These are phyloP conservation scores for Saccharomycopsis amapae DNA, from an alignment of 805 yeast genomes.

Conservation along the genomic window DNA sequence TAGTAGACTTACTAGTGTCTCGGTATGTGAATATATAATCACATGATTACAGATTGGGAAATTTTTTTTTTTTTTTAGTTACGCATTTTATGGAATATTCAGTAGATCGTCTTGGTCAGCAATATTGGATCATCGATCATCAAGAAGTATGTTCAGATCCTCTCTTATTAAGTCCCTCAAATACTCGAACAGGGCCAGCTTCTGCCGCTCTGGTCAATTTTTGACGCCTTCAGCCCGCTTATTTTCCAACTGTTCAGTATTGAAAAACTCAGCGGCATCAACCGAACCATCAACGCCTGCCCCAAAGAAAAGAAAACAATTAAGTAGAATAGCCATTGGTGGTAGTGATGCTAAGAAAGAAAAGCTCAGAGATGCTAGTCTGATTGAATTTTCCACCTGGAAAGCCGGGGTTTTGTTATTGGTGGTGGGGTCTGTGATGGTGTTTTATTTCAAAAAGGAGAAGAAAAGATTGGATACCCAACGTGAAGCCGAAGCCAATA, in stretches of 20 bases:
- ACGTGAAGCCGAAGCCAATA: constrained; percentile 74
- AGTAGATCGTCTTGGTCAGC: background rate
- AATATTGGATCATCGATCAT: background rate
- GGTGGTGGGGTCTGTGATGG: constrained; percentile 62
- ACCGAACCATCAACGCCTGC: background rate
- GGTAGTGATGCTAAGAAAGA: constrained; percentile 33
- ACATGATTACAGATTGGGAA: no score
- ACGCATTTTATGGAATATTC: no score
- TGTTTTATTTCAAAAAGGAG: constrained; percentile 66
- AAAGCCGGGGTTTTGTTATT: constrained; percentile 66
- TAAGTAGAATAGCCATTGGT: constrained; percentile 77
- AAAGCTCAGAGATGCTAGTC: constrained; percentile 32
- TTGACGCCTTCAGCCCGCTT: background rate
- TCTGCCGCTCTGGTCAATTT: no score
- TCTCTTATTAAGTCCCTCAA: no score
- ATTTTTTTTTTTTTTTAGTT: no score
- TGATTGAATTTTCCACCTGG: constrained; percentile 78
- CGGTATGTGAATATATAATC: no score
- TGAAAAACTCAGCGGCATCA: background rate
- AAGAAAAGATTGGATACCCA: constrained; percentile 68
- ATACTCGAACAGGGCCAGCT: no score
- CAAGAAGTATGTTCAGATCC: background rate
- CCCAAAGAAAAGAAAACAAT: constrained; percentile 44
- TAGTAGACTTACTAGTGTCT: no score
- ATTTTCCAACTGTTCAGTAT: no score